Evolutionary conservation across 2,329 filamentous ascomycete species (phyloP).

Genomic region (Arthroderma uncinatum): DNA sequence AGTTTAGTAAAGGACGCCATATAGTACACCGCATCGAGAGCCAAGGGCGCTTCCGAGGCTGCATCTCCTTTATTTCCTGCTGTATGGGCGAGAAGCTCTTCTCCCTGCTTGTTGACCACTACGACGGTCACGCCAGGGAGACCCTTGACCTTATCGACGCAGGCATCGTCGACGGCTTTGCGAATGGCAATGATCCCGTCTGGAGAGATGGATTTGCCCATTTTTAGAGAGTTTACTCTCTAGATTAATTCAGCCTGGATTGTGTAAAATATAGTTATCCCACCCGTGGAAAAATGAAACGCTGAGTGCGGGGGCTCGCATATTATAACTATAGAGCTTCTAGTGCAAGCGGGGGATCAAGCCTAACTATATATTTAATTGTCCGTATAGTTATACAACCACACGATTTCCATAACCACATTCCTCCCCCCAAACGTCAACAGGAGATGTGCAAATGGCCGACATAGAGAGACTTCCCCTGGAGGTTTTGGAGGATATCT

Average conservation of each 20-base stretch:
- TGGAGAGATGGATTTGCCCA: slow-evolving; percentile 11
- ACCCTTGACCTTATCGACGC: slow-evolving; percentile 27
- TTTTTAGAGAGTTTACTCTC: not conserved
- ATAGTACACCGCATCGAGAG: slow-evolving; percentile 50
- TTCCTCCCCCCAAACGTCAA: too few species aligned
- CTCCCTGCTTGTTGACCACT: slow-evolving; percentile 39
- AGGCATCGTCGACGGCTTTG: slow-evolving; percentile 10
- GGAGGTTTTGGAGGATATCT: too few species aligned
- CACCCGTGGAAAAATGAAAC: too few species aligned
- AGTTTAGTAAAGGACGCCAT: slow-evolving; percentile 44
- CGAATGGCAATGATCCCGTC: slow-evolving; percentile 7
- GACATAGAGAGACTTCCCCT: not conserved
- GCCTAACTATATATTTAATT: too few species aligned
- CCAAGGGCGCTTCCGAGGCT: slow-evolving; percentile 41
- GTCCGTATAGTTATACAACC: too few species aligned
- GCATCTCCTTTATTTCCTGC: slow-evolving; percentile 39
- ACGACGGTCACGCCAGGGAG: slow-evolving; percentile 40
- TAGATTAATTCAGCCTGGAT: too few species aligned
- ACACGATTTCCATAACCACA: too few species aligned
- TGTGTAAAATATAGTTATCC: too few species aligned
- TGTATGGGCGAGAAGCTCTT: slow-evolving; percentile 40
- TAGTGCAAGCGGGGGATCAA: too few species aligned
- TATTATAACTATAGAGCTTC: too few species aligned
- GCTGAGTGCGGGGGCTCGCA: too few species aligned
- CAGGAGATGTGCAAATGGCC: too few species aligned